Conservation (phyloP, 2,329 filamentous ascomycete species). For the Stachybotrys elegans region DNA sequence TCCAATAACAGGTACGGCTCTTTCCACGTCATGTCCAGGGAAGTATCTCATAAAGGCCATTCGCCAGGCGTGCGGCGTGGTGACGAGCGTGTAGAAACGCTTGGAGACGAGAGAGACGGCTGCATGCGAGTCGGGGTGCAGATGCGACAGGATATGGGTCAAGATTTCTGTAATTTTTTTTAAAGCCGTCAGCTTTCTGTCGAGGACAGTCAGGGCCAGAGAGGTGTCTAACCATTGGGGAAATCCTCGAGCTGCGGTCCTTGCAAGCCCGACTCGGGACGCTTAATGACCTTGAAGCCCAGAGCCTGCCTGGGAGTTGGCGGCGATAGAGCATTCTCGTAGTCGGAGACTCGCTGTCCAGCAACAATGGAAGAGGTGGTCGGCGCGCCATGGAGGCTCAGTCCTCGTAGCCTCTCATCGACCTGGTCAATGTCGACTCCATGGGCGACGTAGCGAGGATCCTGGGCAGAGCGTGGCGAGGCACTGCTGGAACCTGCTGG, state of each 20-base stretch:
- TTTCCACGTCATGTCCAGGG: slow-evolving; percentile 56
- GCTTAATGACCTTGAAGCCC: slow-evolving; percentile 53
- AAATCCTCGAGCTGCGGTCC: slow-evolving; percentile 51
- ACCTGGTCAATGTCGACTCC: slow-evolving; percentile 38
- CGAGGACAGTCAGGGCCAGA: not conserved
- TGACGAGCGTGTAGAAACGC: slow-evolving; percentile 81
- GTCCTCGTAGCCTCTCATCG: slow-evolving; percentile 45
- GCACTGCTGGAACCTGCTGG: slow-evolving; percentile 27
- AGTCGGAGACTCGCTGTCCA: slow-evolving; percentile 53
- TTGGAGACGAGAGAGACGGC: slow-evolving; percentile 81
- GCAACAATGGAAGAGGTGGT: slow-evolving; percentile 26
- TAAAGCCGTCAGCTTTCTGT: not conserved
- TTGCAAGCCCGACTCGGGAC: slow-evolving; percentile 30
- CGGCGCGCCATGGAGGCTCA: slow-evolving; percentile 36
- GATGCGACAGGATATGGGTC: slow-evolving; percentile 84
- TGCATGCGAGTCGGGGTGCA: slow-evolving; percentile 78
- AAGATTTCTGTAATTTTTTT: slow-evolving; percentile 64
- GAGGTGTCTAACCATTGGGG: slow-evolving; percentile 67
- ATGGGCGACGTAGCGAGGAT: slow-evolving; percentile 18
- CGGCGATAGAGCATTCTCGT: slow-evolving; percentile 54
- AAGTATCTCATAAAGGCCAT: slow-evolving; percentile 91
- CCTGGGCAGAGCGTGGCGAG: slow-evolving; percentile 29
- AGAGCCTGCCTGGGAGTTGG: slow-evolving; percentile 40
- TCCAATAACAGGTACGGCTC: slow-evolving; percentile 22
- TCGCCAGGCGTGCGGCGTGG: slow-evolving; percentile 88